phyloP scores from a whole-genome alignment of 257 asterid genomes.

The Ilex aquifolium region DNA sequence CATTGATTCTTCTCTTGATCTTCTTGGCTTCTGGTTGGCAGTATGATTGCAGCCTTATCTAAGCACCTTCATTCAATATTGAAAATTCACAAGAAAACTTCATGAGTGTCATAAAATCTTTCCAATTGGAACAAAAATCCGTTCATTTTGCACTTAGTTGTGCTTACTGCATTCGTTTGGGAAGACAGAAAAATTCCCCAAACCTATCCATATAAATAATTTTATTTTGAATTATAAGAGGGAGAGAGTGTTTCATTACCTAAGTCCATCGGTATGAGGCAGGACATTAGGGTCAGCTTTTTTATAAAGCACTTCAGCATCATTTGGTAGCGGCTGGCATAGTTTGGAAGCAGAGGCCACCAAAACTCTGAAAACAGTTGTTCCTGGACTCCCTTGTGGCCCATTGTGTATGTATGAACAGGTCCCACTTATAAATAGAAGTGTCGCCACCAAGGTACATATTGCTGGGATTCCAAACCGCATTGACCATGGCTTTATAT shows the following conservation, averaged over 20 bases:
- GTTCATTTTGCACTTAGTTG: too few species aligned
- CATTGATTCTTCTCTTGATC: slow-evolving; percentile 17
- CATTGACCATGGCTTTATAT: slow-evolving; percentile 43
- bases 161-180: too few species aligned
- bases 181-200: background rate
- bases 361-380: slow-evolving; percentile 37
- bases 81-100: background rate
- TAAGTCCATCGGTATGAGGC: slow-evolving; percentile 25
- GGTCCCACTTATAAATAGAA: slow-evolving; percentile 31
- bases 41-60: slow-evolving; percentile 57
- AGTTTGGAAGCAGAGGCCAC: slow-evolving; percentile 32
- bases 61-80: slow-evolving; percentile 30
- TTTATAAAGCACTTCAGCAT: slow-evolving; percentile 8
- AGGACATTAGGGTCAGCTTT: background rate
- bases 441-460: slow-evolving; percentile 28
- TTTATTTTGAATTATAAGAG: background rate
- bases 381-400: slow-evolving; percentile 34
- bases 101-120: slow-evolving; percentile 13
- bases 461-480: slow-evolving; percentile 52
- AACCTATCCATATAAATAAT: too few species aligned
- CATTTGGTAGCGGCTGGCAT: slow-evolving; percentile 16
- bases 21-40: slow-evolving; percentile 12
- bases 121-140: slow-evolving; percentile 26
- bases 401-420: background rate
- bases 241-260: slow-evolving; percentile 11